A percentile compares a stretch with the other conserved stretches of the same genome.
phyloP scores from a whole-genome alignment of 148 eudicot genomes.

The Vaccinium vitisidaea region DNA sequence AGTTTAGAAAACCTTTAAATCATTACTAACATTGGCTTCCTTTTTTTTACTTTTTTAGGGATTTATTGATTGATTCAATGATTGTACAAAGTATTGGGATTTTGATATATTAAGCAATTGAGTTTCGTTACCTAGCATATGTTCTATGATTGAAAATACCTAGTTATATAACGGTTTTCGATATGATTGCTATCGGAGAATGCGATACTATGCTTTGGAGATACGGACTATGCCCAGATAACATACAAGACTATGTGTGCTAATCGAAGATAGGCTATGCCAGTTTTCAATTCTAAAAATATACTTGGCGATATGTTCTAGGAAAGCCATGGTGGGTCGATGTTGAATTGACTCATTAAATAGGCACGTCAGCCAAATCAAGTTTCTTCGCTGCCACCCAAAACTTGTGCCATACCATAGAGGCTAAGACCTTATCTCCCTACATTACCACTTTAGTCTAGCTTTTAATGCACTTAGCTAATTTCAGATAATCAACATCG shows the following conservation, averaged over 20 bases:
- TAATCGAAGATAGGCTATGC: background rate
- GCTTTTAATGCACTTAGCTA: background rate
- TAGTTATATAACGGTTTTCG: background rate
- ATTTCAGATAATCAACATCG: background rate
- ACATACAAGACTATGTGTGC: background rate
- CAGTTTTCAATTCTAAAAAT: background rate
- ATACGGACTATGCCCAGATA: background rate
- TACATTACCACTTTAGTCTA: background rate
- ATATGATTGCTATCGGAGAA: background rate
- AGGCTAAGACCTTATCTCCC: background rate
- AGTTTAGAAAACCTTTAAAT: background rate
- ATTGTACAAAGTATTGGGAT: background rate
- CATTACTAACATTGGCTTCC: background rate
- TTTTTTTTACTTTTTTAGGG: background rate
- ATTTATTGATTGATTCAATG: background rate
- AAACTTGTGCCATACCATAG: background rate
- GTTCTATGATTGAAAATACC: background rate
- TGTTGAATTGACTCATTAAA: background rate
- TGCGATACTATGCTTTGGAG: background rate
- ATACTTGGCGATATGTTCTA: background rate
- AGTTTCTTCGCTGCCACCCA: too few species aligned
- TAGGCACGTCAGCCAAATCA: background rate
- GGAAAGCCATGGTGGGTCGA: background rate
- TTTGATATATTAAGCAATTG: background rate
- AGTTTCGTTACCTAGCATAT: background rate